A percentile compares a stretch with the other conserved stretches of the same genome.
Conservation (phyloP, 768 basidiomycete genomes). For the Trametes gibbosa region DNA sequence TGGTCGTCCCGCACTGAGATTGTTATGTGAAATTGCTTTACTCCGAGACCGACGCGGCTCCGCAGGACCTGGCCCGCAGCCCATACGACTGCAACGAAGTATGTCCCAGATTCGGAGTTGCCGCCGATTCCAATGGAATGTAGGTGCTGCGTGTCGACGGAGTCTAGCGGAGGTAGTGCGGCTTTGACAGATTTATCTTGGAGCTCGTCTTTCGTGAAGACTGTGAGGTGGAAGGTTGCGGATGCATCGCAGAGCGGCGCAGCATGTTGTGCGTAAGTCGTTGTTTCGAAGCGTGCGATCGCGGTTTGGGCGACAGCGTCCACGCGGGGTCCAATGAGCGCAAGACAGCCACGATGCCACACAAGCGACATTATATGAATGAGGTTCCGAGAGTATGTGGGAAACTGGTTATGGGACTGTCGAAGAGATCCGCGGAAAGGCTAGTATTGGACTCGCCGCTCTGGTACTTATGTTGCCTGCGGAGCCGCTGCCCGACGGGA, state of each 20-base stretch:
- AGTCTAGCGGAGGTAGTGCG: constrained; percentile 12
- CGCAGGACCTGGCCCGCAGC: constrained; percentile 50
- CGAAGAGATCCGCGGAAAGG: background rate
- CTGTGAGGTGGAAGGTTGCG: constrained; percentile 39
- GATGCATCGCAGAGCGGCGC: background rate
- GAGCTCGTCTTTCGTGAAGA: constrained; percentile 41
- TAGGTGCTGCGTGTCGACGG: constrained; percentile 13
- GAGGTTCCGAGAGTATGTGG: background rate
- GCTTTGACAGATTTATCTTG: constrained; percentile 20
- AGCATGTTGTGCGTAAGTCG: background rate
- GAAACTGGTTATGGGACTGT: no score
- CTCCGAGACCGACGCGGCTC: constrained; percentile 45
- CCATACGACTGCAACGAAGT: constrained; percentile 54
- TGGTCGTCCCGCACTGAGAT: constrained; percentile 42
- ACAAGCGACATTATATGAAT: constrained; percentile 4
- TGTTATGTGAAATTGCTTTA: constrained; percentile 56
- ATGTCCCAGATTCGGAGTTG: constrained; percentile 19
- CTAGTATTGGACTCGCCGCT: no score
- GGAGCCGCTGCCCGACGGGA: no score
- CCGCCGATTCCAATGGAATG: constrained; percentile 22
- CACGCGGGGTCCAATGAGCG: constrained; percentile 6
- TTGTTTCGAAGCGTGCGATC: background rate
- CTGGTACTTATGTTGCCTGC: background rate
- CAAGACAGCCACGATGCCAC: constrained; percentile 8
- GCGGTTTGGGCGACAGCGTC: constrained; percentile 2